These are phyloP conservation scores for Aspergillus panamensis DNA, from an alignment of 495 filamentous ascomycete genomes.

Conservation along the genomic window DNA sequence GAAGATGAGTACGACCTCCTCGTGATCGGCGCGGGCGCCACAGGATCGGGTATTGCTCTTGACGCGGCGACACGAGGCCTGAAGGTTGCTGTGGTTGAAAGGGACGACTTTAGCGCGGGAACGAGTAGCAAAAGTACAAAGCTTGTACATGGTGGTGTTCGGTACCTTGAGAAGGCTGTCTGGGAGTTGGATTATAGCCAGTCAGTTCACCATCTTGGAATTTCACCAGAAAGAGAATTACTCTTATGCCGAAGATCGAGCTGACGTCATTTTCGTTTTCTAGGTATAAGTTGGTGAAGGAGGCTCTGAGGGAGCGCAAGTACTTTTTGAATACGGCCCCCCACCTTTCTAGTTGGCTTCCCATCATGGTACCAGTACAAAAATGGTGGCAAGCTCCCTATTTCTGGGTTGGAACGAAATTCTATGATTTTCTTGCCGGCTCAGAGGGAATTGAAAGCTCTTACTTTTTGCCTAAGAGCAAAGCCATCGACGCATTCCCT, in stretches of 20 bases:
- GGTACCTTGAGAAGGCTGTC: conserved; percentile 95
- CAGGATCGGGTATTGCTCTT: conserved; percentile 86
- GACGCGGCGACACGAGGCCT: conserved; percentile 91
- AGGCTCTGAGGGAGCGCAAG: conserved; percentile 92
- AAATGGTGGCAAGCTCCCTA: conserved; percentile 98
- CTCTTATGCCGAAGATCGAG: background rate
- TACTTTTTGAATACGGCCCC: conserved; percentile 96
- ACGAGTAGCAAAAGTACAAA: conserved; percentile 98
- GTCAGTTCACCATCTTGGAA: conserved; percentile 35
- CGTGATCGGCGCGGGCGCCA: conserved; percentile 90
- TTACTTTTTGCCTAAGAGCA: conserved; percentile 92
- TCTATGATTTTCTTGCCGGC: conserved; percentile 91
- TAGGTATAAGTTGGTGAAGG: conserved; percentile 82
- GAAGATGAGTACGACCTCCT: conserved; percentile 73
- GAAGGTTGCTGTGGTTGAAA: conserved; percentile 90
- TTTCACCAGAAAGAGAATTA: background rate
- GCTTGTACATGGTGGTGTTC: conserved; percentile 92
- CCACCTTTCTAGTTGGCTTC: conserved; percentile 90
- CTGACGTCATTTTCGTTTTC: conserved; percentile 8
- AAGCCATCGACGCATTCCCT: conserved; percentile 94
- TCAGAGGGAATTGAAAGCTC: conserved; percentile 96
- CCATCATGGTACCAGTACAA: conserved; percentile 95
- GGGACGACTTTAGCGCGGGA: conserved; percentile 90
- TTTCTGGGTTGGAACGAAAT: conserved; percentile 95
- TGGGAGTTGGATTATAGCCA: conserved; percentile 96